These are phyloP conservation scores for Fagopyrum homotropicum DNA, from an alignment of 148 eudicot species.

Conservation along the genomic window DNA sequence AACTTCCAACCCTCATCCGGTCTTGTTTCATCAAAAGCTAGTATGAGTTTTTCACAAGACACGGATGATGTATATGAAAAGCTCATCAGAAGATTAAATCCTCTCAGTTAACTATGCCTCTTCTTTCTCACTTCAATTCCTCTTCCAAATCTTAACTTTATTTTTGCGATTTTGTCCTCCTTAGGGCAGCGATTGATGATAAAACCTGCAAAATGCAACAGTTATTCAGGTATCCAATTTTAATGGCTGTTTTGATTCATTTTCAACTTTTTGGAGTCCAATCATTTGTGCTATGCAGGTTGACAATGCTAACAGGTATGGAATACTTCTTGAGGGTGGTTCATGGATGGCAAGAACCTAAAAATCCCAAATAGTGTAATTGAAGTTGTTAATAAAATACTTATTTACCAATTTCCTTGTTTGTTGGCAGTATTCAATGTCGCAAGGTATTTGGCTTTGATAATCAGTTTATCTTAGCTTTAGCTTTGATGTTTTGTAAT, in stretches of 20 bases:
- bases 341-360: constrained; percentile 59
- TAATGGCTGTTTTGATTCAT: not conserved
- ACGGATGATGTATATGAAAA: constrained; percentile 91
- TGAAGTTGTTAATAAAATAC: not conserved
- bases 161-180: constrained; percentile 13
- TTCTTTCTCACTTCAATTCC: not conserved
- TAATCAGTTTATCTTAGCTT: not conserved
- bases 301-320: constrained; percentile 83
- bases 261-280: constrained; percentile 7
- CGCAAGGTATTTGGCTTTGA: constrained; percentile 36
- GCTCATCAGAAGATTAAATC: constrained; percentile 86
- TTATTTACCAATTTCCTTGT: not conserved
- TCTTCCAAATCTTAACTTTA: not conserved
- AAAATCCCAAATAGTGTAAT: not conserved
- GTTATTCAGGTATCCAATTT: constrained; percentile 57
- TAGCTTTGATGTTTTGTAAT: not conserved
- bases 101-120: constrained; percentile 48
- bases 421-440: constrained; percentile 76
- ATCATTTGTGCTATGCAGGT: constrained; percentile 38
- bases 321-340: constrained; percentile 91
- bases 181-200: constrained; percentile 86
- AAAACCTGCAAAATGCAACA: constrained; percentile 79
- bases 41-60: constrained; percentile 60
- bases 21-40: constrained; percentile 47
- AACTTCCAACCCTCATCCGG: too few relatives aligned